Base-by-base conservation (phyloP, 176 grass and related monocot species). In the Pharus latifolius region DNA sequence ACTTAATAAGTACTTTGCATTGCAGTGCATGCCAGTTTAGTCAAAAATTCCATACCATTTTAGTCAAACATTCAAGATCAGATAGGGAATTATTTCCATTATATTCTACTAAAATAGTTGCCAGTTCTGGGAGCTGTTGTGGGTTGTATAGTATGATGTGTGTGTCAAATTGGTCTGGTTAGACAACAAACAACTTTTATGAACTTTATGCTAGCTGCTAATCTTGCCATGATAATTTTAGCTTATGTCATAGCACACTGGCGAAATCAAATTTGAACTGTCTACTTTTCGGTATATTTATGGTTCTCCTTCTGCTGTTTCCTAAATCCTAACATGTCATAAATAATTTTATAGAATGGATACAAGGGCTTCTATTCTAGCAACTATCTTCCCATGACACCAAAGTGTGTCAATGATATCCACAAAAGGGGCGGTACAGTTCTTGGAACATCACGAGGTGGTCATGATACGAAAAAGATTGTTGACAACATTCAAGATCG, bases 401-500 rank as follows among this genome's bases (percentile, higher is more conserved):
- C 90, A 25, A 98, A 98, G 51, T 88, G 74, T 80, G 94, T 98
- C 32, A 91, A 98, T 86, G 94, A 93, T 70, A 88, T 98, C 56
- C 94, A 98, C 68, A 98, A 98, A 78, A 82, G 81, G 32, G 94
- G 94, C 12, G 94, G 94, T 28, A 98, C 94, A 17, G 60, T 98
- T 75, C 87, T 98, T 69, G 81, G 94, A 57, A 85, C 89, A 83
- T 98, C 94, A 63, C 84, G 94, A 66, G 94, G 94, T 74, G 94
- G 94, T 58, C 87, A 98, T 79, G 90, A 98, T 78, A 98, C 90
- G 5, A 56, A 75, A 63, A 98, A 98, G 72, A 93, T 98, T 48
- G 95, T 98, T 13, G 90, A 98, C 30, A 98, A 98, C 60, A 93
- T 98, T 72, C 80, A 98, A 58, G 95, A 98, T 75, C 89, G 89